A percentile compares a stretch with the other conserved stretches of the same genome.
Conservation (phyloP, 306 rosid genomes). For the Prunus mira region DNA sequence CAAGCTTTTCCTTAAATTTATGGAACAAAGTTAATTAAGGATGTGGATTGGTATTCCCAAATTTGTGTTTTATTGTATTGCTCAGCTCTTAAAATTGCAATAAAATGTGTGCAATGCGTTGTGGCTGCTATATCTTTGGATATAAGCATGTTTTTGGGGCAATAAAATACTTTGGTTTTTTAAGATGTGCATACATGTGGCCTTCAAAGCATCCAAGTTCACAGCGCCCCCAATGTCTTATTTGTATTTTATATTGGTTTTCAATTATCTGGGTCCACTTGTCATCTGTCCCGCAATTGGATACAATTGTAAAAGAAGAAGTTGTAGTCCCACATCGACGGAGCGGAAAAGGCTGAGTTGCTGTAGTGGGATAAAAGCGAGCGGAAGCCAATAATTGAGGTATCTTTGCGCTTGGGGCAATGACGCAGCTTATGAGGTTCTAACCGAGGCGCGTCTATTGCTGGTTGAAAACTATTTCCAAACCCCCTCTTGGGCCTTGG, state of each 20-base stretch:
- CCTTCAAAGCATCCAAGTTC: too few species aligned
- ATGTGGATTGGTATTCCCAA: neutral
- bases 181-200: too few species aligned
- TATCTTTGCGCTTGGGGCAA: slow-evolving; percentile 26
- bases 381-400: fast-evolving
- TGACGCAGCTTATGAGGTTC: slow-evolving; percentile 28
- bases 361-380: neutral
- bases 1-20: slow-evolving; percentile 35
- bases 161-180: neutral
- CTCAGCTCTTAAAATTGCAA: too few species aligned
- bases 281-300: neutral
- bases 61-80: too few species aligned
- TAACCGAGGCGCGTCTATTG: slow-evolving; percentile 23
- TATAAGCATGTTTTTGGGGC: neutral
- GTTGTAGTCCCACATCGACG: slow-evolving; percentile 8
- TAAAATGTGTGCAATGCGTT: neutral
- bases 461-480: slow-evolving; percentile 27
- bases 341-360: neutral
- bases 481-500: slow-evolving; percentile 13
- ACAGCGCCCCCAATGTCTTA: too few species aligned
- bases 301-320: neutral
- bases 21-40: neutral
- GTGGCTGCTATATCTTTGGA: too few species aligned
- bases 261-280: too few species aligned
- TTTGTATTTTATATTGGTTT: too few species aligned